Evolutionary conservation across 345 rosid genomes (phyloP).

Genomic region (Brassica napus): DNA sequence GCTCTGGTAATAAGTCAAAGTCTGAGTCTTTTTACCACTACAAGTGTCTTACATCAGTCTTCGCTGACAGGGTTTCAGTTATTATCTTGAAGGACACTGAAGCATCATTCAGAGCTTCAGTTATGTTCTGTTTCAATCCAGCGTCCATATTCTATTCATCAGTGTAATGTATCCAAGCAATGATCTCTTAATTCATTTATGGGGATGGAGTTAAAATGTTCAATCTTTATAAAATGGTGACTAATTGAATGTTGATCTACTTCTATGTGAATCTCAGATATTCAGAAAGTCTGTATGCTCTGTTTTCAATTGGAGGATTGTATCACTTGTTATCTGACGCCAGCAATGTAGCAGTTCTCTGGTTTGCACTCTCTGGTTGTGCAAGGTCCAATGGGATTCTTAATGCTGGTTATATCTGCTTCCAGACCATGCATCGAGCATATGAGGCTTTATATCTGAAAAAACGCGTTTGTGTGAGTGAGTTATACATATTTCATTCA

Average conservation of each 20-base stretch:
- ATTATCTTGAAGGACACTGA: conserved; percentile 66
- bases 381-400: conserved; percentile 97
- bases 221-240: not conserved
- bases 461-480: conserved; percentile 57
- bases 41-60: conserved; percentile 27
- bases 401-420: conserved; percentile 89
- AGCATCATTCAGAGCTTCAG: conserved; percentile 66
- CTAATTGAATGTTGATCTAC: not conserved
- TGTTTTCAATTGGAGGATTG: conserved; percentile 78
- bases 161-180: conserved; percentile 50
- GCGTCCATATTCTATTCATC: conserved; percentile 89
- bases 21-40: not conserved
- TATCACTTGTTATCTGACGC: conserved; percentile 65
- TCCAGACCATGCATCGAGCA: conserved; percentile 75
- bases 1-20: not conserved
- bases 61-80: conserved; percentile 69
- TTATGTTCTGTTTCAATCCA: conserved; percentile 86
- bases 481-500: conserved; percentile 23
- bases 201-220: not conserved
- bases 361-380: conserved; percentile 81
- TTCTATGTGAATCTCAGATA: conserved; percentile 52
- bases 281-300: conserved; percentile 78
- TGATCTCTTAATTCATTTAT: conserved; percentile 2
- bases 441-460: conserved; percentile 59
- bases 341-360: conserved; percentile 60